Percentiles rank a stretch among this genome's conserved stretches.
Evolutionary conservation across 1,139 yeast species (phyloP).

Genomic region (Yamadazyma pseudoaaseri): DNA sequence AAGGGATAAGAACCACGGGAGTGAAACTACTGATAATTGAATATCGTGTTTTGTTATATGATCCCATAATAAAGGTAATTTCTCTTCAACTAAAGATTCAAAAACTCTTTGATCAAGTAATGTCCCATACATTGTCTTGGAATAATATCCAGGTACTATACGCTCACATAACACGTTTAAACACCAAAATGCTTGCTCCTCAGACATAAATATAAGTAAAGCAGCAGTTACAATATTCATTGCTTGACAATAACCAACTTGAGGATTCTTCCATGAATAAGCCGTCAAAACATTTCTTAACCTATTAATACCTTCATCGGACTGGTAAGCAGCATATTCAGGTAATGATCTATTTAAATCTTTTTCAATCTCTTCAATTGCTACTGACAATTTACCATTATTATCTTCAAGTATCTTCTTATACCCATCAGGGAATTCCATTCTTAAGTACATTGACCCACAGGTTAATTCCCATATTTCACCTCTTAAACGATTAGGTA

Average conservation of each 20-base stretch:
- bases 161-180: slow-evolving; percentile 79
- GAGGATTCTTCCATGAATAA: slow-evolving; percentile 96
- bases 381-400: slow-evolving; percentile 65
- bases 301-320: slow-evolving; percentile 77
- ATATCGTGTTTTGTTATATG: slow-evolving; percentile 80
- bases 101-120: slow-evolving; percentile 90
- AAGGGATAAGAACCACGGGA: slow-evolving; percentile 94
- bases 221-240: slow-evolving; percentile 99
- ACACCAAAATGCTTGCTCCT: slow-evolving; percentile 98
- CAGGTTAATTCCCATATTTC: slow-evolving; percentile 94
- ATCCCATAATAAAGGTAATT: slow-evolving; percentile 86
- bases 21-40: slow-evolving; percentile 89
- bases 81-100: slow-evolving; percentile 84
- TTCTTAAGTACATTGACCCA: slow-evolving; percentile 79
- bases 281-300: slow-evolving; percentile 87
- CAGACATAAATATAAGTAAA: slow-evolving; percentile 86
- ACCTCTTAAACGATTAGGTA: slow-evolving; percentile 90
- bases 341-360: slow-evolving; percentile 93
- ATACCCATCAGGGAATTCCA: slow-evolving; percentile 63
- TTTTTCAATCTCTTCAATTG: slow-evolving; percentile 95
- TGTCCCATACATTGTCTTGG: slow-evolving; percentile 97
- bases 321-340: slow-evolving; percentile 92
- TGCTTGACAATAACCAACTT: slow-evolving; percentile 97
- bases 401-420: slow-evolving; percentile 55
- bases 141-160: slow-evolving; percentile 92